Evolutionary conservation across 495 filamentous ascomycete genomes (phyloP), one percentile per base, ranked within the genome.

Genomic region (Penicillium psychrofluorescens): DNA sequence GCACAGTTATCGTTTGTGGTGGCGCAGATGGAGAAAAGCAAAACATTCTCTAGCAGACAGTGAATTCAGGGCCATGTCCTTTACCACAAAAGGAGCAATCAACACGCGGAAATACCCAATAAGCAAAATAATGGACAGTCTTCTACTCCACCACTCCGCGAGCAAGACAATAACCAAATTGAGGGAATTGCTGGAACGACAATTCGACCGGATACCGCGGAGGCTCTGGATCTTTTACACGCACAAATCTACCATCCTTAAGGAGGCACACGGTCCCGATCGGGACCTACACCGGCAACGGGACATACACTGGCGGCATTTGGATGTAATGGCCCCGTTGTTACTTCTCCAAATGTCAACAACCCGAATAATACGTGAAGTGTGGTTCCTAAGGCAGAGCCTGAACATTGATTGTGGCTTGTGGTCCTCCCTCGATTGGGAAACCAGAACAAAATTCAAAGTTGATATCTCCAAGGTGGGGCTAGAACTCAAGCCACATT

Each of bases 291-390:
- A 22, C 22, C 22, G 22, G 22, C 22, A 22, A 22, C 22, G 53
- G 9, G 29, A 54, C 49, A 54, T 50, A 14, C 42, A 51, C 42
- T 63, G 55, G 59, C 57, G 51, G 11, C 61, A 64, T 34, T 50
- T 67, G 8, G 61, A 67, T 53, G 49, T 59, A 29, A 45, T 56
- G 15, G 53, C 57, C 11, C 53, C 56, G 11, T 56, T 67, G 11
- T 29, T 49, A 0, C 15, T 57, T 10, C 29, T 45, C 1, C 12
- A 40, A 4, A 5, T 44, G 4, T 11, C 29, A 11, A 3, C 6
- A 6, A 32, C 12, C 22, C 8, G 10, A 10, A 12, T 61, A 11
- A 11, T 16, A 8, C 22, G 34, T 16, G 59, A 63, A 16, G n/a
- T 41, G 6, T 27, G 34, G 32, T 50, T 52, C 29, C 41, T 63